Percentiles rank a stretch among this genome's conserved stretches.
phyloP scores from a whole-genome alignment of 306 rosid species.

The Cucurbita argyrosperma region DNA sequence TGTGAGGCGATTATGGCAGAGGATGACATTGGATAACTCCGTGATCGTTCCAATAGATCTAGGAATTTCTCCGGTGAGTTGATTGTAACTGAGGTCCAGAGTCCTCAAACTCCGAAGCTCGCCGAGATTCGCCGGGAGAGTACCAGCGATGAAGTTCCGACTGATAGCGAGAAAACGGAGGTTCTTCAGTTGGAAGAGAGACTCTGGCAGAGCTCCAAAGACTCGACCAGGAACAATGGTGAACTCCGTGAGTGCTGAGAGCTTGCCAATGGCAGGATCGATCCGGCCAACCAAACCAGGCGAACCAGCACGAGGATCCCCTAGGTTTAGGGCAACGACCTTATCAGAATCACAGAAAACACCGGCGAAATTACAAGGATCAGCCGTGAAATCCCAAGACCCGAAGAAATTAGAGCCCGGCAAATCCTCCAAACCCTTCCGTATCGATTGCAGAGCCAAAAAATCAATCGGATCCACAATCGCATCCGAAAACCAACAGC shows the following conservation, averaged over 20 bases:
- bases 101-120: constrained; percentile 42
- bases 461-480: constrained; percentile 86
- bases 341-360: constrained; percentile 69
- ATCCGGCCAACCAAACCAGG: constrained; percentile 74
- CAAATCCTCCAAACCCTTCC: constrained; percentile 58
- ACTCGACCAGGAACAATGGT: constrained; percentile 77
- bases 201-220: constrained; percentile 47
- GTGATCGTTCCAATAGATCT: constrained; percentile 41
- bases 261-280: constrained; percentile 62
- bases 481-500: constrained; percentile 15
- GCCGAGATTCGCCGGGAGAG: constrained; percentile 47
- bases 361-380: constrained; percentile 86
- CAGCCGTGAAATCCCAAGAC: constrained; percentile 93
- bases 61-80: constrained; percentile 58
- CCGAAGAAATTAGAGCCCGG: constrained; percentile 74
- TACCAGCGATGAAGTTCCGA: constrained; percentile 80
- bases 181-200: constrained; percentile 37
- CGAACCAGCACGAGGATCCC: constrained; percentile 77
- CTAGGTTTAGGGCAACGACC: constrained; percentile 77
- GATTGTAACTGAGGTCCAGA: constrained; percentile 80
- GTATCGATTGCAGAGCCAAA: constrained; percentile 70
- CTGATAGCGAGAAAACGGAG: constrained; percentile 73
- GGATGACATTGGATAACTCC: constrained; percentile 57
- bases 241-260: constrained; percentile 66
- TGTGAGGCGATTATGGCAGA: constrained; percentile 67